Base-by-base conservation (phyloP, 2,329 filamentous ascomycete species). In the Neonectria magnoliae region DNA sequence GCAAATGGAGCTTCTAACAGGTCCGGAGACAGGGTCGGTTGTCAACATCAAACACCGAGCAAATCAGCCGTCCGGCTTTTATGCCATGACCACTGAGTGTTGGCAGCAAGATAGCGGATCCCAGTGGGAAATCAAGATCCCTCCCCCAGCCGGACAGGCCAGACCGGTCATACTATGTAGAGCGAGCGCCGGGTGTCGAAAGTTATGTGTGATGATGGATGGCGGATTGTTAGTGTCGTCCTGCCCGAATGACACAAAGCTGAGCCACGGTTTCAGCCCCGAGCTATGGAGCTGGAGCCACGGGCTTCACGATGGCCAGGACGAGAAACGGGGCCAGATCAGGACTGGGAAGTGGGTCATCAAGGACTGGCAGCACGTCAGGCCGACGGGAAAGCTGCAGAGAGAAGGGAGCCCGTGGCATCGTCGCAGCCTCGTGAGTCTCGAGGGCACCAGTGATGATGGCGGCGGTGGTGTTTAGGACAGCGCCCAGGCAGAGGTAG, bases 191-290 rank as follows among this genome's bases (percentile, higher is more conserved):
- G 38, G 42, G n/a, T 57, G 47, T 22, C 20, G 33, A 56, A 44
- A 25, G 25, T n/a, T n/a, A n/a, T 6, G 27, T 57, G 55, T 57
- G 52, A 67, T 58, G 25, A 25, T 25, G 25, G 48, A 58, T 41
- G 22, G 18, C 20, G 38, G 14, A 55, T 42, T 53, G 42, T n/a
- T 41, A 67, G 68, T 64, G 51, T 68, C 59, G 65, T 68, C 64
- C 50, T 64, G 60, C 54, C 62, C 64, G 63, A 62, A 70, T 68
- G 67, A 67, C 57, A 69, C 57, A 66, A 56, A 56, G 64, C 69
- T 64, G 67, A 74, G 69, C 71, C 69, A 71, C 62, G 68, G 69
- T 73, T 72, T 74, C 72, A 73, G 67, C 63, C 68, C 62, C 63
- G 66, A 54, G 64, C 68, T 64, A 71, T 66, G 71, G 62, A 69